phyloP scores from a whole-genome alignment of 2,329 filamentous ascomycete species.

The Scortechinia acanthostroma region DNA sequence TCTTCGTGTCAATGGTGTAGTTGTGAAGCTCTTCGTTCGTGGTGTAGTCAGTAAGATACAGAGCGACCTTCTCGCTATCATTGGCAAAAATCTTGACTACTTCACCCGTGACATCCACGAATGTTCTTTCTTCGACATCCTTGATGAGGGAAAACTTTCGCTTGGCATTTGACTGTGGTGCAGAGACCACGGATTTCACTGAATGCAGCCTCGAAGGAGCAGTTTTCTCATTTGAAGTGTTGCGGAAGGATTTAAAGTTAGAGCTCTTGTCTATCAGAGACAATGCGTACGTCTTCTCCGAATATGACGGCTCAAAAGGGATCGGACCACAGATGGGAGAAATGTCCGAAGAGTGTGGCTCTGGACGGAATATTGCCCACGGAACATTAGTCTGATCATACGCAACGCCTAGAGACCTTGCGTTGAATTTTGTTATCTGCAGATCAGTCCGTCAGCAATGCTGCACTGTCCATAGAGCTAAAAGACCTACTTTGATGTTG shows the following conservation, averaged over 20 bases:
- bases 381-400: background rate
- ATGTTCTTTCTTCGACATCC: background rate
- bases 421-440: background rate
- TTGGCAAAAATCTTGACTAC: background rate
- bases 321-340: background rate
- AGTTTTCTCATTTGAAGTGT: no score
- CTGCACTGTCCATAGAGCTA: no score
- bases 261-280: no score
- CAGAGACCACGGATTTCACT: no score
- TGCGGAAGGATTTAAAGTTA: no score
- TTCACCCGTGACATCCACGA: background rate
- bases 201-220: no score
- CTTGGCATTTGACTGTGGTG: background rate
- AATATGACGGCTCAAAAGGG: background rate
- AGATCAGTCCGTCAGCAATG: background rate
- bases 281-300: background rate
- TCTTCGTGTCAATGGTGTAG: background rate
- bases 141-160: background rate
- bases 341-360: background rate
- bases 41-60: background rate
- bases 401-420: background rate
- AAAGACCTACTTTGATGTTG: background rate
- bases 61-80: background rate
- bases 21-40: background rate
- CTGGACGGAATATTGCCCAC: background rate